Evolutionary conservation across 305 asterid genomes (phyloP), one percentile per base, ranked within the genome.

Genomic region (Withania somnifera): DNA sequence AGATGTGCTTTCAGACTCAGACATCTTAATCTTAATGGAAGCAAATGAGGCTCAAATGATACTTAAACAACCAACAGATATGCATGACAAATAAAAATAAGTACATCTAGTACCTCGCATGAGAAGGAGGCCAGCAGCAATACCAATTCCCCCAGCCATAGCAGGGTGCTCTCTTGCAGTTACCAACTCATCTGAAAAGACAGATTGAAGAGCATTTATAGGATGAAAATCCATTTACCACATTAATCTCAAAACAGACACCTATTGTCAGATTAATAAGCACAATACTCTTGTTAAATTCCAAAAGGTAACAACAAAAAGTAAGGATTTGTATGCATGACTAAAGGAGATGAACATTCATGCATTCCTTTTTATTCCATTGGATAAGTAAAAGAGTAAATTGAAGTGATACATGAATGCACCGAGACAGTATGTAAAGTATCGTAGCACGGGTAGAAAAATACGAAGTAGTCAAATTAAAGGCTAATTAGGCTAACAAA

Each of bases 121-220:
- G 71, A 95, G 91, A 50, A 95, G 89, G 84, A 95, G 89, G 77
- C 86, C 88, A 32, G 90, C 82, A 71, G 93, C 82, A 83, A 88
- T 89, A 88, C 92, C 93, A 84, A 90, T 83, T 89, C 98, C 99
- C 86, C 92, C 89, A 4, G 91, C 92, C 63, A 85, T 63, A 83
- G 85, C 92, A 61, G 98, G 97, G 45, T 92, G 90, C 80, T 95
- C 94, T 84, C 88, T 90, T 20, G 89, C 85, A 26, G 69, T 81
- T 63, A 77, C 83, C 87, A 94, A 81, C 86, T 87, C 97, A 87
- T 86, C 99, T 95, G 82, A 42, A 28, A 79, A 42, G 80, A 80
- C 81, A 56, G 78, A 30, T 50, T 73, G 80, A 80, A 82, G 15
- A 51, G 80, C 42, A 26, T 50, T 75, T 50, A 75, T 28, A 75